Percentiles rank a stretch among this genome's conserved stretches.
These are phyloP conservation scores for Xylariaceae sp. DNA, from an alignment of 2,329 filamentous ascomycete genomes.

Conservation along the genomic window DNA sequence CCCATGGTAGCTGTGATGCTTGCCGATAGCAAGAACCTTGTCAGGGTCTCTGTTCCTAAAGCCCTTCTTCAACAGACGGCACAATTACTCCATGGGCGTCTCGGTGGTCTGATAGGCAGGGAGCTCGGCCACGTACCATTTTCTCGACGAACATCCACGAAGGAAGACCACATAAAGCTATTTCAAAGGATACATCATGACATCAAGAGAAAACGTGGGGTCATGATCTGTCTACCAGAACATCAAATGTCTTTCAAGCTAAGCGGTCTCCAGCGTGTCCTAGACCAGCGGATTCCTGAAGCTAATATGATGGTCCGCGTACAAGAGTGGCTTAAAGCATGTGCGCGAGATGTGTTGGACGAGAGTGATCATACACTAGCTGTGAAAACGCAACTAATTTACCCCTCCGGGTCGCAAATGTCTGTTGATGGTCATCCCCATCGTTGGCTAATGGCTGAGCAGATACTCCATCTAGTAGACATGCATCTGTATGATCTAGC, in stretches of 20 bases:
- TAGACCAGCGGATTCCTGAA: constrained; percentile 46
- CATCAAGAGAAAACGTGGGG: constrained; percentile 46
- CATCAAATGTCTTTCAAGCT: constrained; percentile 66
- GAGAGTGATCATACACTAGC: constrained; percentile 61
- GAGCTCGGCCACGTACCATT: constrained; percentile 61
- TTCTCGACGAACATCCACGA: constrained; percentile 51
- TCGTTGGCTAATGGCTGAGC: constrained; percentile 51
- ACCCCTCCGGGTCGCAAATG: constrained; percentile 53
- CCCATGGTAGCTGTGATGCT: constrained; percentile 53
- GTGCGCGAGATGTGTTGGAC: constrained; percentile 63
- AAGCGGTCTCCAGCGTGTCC: constrained; percentile 60
- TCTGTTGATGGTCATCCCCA: constrained; percentile 55
- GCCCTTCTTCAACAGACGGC: constrained; percentile 60
- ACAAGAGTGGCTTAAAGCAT: constrained; percentile 52
- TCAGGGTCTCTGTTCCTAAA: constrained; percentile 59
- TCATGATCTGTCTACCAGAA: constrained; percentile 65
- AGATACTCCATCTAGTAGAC: constrained; percentile 46
- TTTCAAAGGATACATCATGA: constrained; percentile 45
- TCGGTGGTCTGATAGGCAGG: constrained; percentile 58
- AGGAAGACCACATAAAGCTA: constrained; percentile 35
- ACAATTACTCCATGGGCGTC: constrained; percentile 55
- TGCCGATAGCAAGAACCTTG: constrained; percentile 49
- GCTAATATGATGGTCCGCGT: constrained; percentile 52
- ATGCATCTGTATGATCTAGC: constrained; percentile 43
- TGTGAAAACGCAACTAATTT: constrained; percentile 58